Conservation (phyloP, 139 green algal genomes). For the Microglena sp. region DNA sequence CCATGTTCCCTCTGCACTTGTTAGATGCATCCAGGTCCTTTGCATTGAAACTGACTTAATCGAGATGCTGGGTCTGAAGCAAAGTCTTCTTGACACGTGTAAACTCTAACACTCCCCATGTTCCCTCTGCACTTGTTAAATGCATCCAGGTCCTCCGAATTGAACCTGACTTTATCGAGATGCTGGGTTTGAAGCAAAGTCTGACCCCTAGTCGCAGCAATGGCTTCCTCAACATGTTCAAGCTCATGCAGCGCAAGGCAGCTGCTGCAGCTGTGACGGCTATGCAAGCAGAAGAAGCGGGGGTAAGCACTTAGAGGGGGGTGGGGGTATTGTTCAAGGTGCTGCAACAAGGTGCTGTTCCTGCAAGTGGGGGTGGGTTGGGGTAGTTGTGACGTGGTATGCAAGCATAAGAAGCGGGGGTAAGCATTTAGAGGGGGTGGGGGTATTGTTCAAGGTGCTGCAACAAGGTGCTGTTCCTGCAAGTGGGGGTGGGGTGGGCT, state of each 20-base stretch:
- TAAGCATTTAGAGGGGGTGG: neutral
- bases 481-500: neutral
- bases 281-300: neutral
- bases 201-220: slow-evolving; percentile 96
- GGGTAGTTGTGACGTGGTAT: neutral
- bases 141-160: no score
- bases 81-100: no score
- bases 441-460: neutral
- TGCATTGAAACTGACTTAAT: no score
- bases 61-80: slow-evolving; percentile 79
- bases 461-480: neutral
- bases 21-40: no score
- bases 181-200: slow-evolving; percentile 86
- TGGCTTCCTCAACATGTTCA: slow-evolving; percentile 96
- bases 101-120: no score
- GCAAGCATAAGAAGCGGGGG: neutral
- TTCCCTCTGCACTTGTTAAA: no score
- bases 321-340: neutral
- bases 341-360: neutral
- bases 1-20: no score
- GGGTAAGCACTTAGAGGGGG: neutral
- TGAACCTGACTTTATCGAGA: slow-evolving; percentile 77
- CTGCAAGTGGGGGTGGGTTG: neutral
- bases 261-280: neutral
- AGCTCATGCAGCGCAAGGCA: slow-evolving; percentile 21